Base-by-base conservation (phyloP, 495 filamentous ascomycete genomes). In the Tirmania nivea region DNA sequence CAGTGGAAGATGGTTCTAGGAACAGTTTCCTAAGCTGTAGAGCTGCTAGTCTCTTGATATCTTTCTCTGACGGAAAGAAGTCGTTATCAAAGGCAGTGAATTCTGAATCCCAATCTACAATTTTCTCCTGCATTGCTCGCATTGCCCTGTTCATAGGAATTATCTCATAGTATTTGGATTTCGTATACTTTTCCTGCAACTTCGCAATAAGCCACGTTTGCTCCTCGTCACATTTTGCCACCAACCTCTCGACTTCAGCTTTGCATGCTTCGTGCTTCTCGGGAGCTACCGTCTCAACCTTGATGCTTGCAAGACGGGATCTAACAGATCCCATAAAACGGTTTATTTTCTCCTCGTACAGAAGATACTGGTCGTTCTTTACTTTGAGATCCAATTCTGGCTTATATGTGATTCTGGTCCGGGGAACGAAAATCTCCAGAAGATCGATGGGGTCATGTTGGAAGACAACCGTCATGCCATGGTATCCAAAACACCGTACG, bases 61-160 rank as follows among this genome's bases (percentile, higher is more conserved):
- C 92, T 60, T 95, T 96, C 60, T 99, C 92, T 0, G 88, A 94
- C 14, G 86, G 86, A 63, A 99, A 87, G 67, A 90, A 99, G 57
- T 88, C 84, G 51, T 78, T 78, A 61, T 99, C 92, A 55, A 99
- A 94, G 35, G 84, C 80, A 35, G 78, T 76, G 66, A 99, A 99
- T 3, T 75, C 76, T 20, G 76, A 78, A 60, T 99, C 92, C 92
- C 92, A 99, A 59, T 86, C 84, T 8, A 84, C 79, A 9, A 88
- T 87, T 58, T 86, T 93, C 63, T 94, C 88, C 58, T 95, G 82
- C 69, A 93, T 84, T 25, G 80, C 80, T 62, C 89, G 76, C 45
- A 94, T 74, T 35, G 87, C 84, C 53, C 80, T 71, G 58, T 96
- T 99, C 52, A 96, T 69, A 0, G 92, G 92, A 49, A 94, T 87